A percentile compares a stretch with the other conserved stretches of the same genome.
phyloP scores from a whole-genome alignment of 768 basidiomycete species.

The Daedaleopsis sinensis region DNA sequence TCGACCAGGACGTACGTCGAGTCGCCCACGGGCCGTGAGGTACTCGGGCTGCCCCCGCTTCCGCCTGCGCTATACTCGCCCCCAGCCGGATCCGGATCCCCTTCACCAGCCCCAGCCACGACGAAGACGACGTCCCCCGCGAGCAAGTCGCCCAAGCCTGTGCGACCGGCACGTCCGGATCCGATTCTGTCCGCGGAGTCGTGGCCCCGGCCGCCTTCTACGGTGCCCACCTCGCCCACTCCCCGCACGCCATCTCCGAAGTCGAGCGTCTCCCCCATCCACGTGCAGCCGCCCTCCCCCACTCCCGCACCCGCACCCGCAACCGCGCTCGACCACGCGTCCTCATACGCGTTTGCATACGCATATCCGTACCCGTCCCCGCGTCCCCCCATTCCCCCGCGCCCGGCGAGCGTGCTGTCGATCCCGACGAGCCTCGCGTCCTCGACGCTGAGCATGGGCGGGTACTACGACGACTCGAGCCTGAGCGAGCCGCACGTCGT shows the following conservation, averaged over 20 bases:
- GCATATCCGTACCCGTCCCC: too few species aligned
- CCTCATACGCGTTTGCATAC: not conserved
- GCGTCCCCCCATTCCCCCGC: not conserved
- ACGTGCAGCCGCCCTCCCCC: slow-evolving; percentile 18
- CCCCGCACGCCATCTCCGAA: slow-evolving; percentile 18
- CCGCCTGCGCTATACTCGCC: slow-evolving; percentile 8
- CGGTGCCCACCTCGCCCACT: slow-evolving; percentile 24
- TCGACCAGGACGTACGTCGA: slow-evolving; percentile 30
- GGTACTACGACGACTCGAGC: slow-evolving; percentile 23
- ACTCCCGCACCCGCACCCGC: not conserved
- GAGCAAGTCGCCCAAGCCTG: not conserved
- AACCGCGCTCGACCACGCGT: slow-evolving; percentile 4
- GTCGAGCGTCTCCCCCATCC: slow-evolving; percentile 8
- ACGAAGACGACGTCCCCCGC: not conserved
- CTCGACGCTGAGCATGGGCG: slow-evolving; percentile 25
- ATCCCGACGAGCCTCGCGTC: slow-evolving; percentile 24
- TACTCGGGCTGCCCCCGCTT: slow-evolving; percentile 19
- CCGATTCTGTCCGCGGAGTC: slow-evolving; percentile 25
- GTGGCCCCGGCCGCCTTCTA: slow-evolving; percentile 31
- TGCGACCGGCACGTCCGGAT: slow-evolving; percentile 11
- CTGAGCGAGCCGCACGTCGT: slow-evolving; percentile 11
- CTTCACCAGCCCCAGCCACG: not conserved
- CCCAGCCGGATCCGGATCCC: not conserved
- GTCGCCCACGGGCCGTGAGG: slow-evolving; percentile 29
- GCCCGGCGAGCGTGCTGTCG: slow-evolving; percentile 22